Conservation (phyloP, 257 asterid species). For the Sherardia arvensis region DNA sequence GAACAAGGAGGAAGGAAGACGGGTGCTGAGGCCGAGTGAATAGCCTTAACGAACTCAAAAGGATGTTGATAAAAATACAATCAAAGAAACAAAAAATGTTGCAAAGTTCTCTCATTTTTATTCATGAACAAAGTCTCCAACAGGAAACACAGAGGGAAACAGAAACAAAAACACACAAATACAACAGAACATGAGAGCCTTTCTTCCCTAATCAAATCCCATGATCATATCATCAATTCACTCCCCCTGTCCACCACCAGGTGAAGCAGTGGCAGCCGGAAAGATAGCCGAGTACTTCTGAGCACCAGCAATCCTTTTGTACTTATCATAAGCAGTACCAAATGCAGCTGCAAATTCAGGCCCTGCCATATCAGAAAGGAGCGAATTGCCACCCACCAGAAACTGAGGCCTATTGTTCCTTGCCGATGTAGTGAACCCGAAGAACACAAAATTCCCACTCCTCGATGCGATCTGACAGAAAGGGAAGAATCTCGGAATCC, state of each 20-base stretch:
- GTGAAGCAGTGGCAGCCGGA: slow-evolving; percentile 42
- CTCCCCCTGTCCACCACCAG: slow-evolving; percentile 14
- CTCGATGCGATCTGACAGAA: slow-evolving; percentile 89
- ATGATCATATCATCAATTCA: slow-evolving; percentile 24
- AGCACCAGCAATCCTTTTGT: slow-evolving; percentile 27
- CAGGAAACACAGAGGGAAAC: not conserved
- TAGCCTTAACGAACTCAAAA: too few relatives aligned
- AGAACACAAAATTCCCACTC: slow-evolving; percentile 70
- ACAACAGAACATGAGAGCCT: not conserved
- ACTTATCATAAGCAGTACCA: slow-evolving; percentile 48
- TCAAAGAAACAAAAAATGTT: not conserved
- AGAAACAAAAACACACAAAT: not conserved
- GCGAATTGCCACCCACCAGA: slow-evolving; percentile 53
- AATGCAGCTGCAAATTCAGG: slow-evolving; percentile 67
- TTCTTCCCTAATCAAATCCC: slow-evolving; percentile 22
- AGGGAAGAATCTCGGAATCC: slow-evolving; percentile 72
- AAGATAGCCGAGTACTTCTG: slow-evolving; percentile 46
- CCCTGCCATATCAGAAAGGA: slow-evolving; percentile 44
- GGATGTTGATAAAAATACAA: too few relatives aligned
- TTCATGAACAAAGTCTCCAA: slow-evolving; percentile 1
- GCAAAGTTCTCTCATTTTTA: not conserved
- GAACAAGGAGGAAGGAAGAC: too few relatives aligned
- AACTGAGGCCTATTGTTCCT: slow-evolving; percentile 67
- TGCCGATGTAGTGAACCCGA: slow-evolving; percentile 75
- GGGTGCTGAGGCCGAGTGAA: too few relatives aligned